Conservation (phyloP, 1,284 basidiomycete species). For the Baeospora myosura region DNA sequence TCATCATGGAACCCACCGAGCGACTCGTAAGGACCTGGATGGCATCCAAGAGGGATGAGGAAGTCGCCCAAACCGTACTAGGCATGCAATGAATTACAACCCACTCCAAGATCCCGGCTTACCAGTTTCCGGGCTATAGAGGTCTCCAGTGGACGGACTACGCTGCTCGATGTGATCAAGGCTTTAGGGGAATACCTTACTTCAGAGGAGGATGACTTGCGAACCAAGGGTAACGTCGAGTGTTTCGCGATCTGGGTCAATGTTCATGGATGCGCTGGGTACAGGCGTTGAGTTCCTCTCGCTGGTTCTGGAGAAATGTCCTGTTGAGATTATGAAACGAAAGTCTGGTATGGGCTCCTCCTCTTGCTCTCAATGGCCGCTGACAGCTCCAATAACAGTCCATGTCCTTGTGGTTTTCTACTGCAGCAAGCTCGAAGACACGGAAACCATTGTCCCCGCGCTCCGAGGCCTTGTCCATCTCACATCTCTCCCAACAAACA, state of each 20-base stretch:
- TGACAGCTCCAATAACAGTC: slow-evolving; percentile 35
- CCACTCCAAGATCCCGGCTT: slow-evolving; percentile 5
- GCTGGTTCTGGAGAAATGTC: slow-evolving; percentile 53
- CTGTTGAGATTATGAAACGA: slow-evolving; percentile 62
- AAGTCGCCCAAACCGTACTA: slow-evolving; percentile 52
- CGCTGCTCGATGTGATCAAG: slow-evolving; percentile 82
- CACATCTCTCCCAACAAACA: slow-evolving; percentile 58
- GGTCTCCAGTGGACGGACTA: slow-evolving; percentile 50
- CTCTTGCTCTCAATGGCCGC: slow-evolving; percentile 3
- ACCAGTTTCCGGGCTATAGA: slow-evolving; percentile 35
- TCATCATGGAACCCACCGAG: slow-evolving; percentile 32
- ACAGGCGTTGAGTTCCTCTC: slow-evolving; percentile 75
- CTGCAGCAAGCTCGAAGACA: slow-evolving; percentile 80
- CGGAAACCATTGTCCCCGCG: slow-evolving; percentile 73
- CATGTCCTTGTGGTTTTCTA: slow-evolving; percentile 82
- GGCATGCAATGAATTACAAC: slow-evolving; percentile 30
- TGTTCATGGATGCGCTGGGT: slow-evolving; percentile 1
- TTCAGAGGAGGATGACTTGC: slow-evolving; percentile 71
- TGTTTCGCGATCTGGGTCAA: slow-evolving; percentile 10
- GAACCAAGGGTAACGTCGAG: slow-evolving; percentile 75
- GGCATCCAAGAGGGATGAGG: slow-evolving; percentile 51
- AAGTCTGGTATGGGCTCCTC: slow-evolving; percentile 62
- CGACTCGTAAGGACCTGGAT: slow-evolving; percentile 71
- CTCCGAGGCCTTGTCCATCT: slow-evolving; percentile 70
- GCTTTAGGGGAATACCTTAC: slow-evolving; percentile 83